Conservation (phyloP, 805 yeast species). For the Maudiozyma turicensis region DNA sequence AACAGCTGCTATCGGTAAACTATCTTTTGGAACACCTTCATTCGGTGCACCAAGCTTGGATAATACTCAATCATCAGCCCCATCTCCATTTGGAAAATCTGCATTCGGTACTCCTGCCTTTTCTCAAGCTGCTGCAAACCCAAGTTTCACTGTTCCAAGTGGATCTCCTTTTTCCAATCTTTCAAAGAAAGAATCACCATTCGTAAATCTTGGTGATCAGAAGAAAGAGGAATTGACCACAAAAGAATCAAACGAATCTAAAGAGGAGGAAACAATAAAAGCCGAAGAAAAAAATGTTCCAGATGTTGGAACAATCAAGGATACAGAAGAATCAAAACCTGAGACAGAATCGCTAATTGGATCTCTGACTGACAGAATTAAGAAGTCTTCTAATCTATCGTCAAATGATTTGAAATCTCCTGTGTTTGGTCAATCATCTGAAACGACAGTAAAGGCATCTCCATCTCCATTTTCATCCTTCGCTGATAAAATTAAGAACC, state of each 20-base stretch:
- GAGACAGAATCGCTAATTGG: constrained; percentile 10
- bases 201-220: constrained; percentile 1
- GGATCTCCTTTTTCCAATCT: background rate
- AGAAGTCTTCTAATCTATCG: constrained; percentile 20
- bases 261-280: background rate
- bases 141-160: too few species aligned
- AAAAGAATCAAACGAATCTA: background rate
- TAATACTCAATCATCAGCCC: constrained; percentile 5
- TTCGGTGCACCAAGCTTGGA: background rate
- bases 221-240: background rate
- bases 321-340: background rate
- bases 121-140: constrained; percentile 3
- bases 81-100: constrained; percentile 12
- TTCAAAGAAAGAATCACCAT: background rate
- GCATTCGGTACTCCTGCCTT: constrained; percentile 20
- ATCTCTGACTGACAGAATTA: constrained; percentile 20
- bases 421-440: background rate
- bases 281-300: background rate
- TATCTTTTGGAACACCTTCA: background rate
- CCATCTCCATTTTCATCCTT: constrained; percentile 22
- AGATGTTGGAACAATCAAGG: background rate
- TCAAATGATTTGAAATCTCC: constrained; percentile 3
- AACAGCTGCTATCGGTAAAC: constrained; percentile 6
- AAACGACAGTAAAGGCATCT: background rate
- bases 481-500: constrained; percentile 13